A percentile compares a stretch with the other conserved stretches of the same genome.
Evolutionary conservation across 2,329 filamentous ascomycete genomes (phyloP).

Genomic region (Penicillium sp.): DNA sequence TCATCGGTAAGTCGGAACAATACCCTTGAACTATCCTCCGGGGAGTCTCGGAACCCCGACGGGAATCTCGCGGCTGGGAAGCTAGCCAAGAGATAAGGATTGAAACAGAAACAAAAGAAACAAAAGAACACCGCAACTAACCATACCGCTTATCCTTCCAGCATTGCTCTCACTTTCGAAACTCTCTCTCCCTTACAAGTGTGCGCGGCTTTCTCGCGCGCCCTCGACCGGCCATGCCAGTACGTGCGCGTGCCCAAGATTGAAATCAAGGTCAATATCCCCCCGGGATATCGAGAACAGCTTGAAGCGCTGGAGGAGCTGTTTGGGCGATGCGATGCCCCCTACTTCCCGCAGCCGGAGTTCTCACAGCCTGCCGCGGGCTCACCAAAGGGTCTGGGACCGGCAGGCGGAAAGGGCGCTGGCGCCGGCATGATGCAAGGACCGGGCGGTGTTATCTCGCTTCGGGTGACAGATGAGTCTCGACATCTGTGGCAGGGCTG

Average conservation of each 20-base stretch:
- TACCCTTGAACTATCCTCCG: neutral
- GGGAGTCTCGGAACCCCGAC: neutral
- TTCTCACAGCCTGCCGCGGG: conserved; percentile 43
- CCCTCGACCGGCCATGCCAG: conserved; percentile 71
- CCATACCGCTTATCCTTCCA: conserved; percentile 32
- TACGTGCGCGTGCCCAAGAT: conserved; percentile 75
- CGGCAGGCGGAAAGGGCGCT: conserved; percentile 41
- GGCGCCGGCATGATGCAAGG: conserved; percentile 49
- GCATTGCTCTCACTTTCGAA: conserved; percentile 88
- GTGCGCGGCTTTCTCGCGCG: conserved; percentile 75
- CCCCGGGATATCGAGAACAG: conserved; percentile 83
- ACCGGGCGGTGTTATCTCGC: conserved; percentile 59
- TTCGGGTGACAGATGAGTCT: conserved; percentile 70
- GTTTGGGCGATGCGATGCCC: conserved; percentile 59
- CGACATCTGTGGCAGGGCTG: conserved; percentile 88
- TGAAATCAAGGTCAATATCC: conserved; percentile 80
- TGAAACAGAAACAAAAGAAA: neutral
- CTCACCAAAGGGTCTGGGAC: conserved; percentile 39
- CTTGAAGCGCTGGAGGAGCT: conserved; percentile 65
- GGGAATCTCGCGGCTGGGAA: neutral
- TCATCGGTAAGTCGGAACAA: conserved; percentile 55
- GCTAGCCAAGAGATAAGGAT: neutral
- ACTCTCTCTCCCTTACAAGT: conserved; percentile 80
- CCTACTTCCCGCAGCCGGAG: conserved; percentile 64
- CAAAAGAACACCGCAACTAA: conserved; percentile 5